phyloP scores from a whole-genome alignment of 225 moss, liverwort and hornwort species.

The Climacium dendroides region DNA sequence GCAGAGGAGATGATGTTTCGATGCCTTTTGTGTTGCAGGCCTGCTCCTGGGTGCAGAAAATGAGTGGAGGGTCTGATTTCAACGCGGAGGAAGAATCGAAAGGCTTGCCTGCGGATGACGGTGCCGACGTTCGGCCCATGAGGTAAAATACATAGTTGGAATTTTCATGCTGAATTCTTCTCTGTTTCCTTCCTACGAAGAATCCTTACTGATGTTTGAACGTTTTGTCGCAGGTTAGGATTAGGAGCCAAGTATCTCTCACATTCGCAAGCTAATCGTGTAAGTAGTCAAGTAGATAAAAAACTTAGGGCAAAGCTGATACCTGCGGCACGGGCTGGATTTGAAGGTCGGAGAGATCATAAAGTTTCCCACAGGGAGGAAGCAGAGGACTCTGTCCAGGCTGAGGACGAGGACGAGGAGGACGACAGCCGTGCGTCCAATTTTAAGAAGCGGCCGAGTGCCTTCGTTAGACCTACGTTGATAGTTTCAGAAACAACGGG shows the following conservation, averaged over 20 bases:
- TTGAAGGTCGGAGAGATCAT: not conserved
- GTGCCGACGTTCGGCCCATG: slow-evolving; percentile 10
- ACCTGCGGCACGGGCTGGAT: not conserved
- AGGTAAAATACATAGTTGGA: not conserved
- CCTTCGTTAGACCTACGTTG: not conserved
- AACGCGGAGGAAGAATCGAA: slow-evolving; percentile 11
- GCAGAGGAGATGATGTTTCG: not conserved
- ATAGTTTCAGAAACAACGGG: not conserved
- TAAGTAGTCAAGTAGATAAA: slow-evolving; percentile 21
- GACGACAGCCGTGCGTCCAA: slow-evolving; percentile 23
- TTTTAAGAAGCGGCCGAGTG: slow-evolving; percentile 22
- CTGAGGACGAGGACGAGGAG: slow-evolving; percentile 1
- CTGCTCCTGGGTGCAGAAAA: slow-evolving; percentile 31
- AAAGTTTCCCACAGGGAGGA: not conserved
- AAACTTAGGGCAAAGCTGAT: slow-evolving; percentile 25
- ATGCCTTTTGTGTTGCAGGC: not conserved
- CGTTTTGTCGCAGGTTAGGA: slow-evolving; percentile 17
- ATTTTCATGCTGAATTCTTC: not conserved
- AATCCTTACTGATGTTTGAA: not conserved
- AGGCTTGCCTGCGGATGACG: not conserved
- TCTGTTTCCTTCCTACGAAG: not conserved
- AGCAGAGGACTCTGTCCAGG: not conserved
- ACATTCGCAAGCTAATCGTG: slow-evolving; percentile 21
- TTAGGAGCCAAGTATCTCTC: slow-evolving; percentile 31
- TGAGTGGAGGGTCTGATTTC: slow-evolving; percentile 28